Base-by-base conservation (phyloP, 192 early-diverging fungal genomes). In the Ambispora gerdemannii region DNA sequence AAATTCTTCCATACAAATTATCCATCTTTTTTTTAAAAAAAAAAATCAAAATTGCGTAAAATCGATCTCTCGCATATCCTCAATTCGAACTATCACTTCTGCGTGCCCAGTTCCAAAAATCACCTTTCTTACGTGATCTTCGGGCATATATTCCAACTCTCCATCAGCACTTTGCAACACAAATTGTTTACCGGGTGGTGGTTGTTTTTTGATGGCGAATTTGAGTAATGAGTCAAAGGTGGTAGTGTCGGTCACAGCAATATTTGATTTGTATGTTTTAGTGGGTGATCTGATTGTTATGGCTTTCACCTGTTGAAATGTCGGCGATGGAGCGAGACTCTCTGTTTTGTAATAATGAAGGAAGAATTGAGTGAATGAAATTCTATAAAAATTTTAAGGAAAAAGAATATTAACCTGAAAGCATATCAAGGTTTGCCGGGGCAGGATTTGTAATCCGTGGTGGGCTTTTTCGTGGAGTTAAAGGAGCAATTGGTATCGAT, bases 91-190 rank as follows among this genome's bases (percentile, higher is more conserved):
- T 8, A 70, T 33, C 3, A 70, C 67, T 25, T 70, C 67, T 3
- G 67, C 67, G 1, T 70, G 67, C 13, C 49, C 17, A 2, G 35
- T 28, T 11, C 67, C 67, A 38, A 34, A 24, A 70, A 70, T 70
- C 1, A 58, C 67, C 20, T 70, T 70, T 28, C 67, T 53, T 4
- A 70, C 67, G 8, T 33, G 52, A 58, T 70, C 67, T 58, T 58
- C 67, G 3, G 67, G 67, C 67, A 70, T 70, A 58, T 70, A 70
- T 20, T 70, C 67, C 30, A 70, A 27, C 58, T 70, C 67, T 25
- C 67, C 67, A 30, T 70, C 55, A 3, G 51, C 50, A 38, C 67
- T 70, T 58, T 58, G 51, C 58, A 70, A 38, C 17, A 70, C 51
- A 58, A 70, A 70, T 58, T 70, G 67, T 43, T 70, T 70, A 15